Conservation (phyloP, 2,329 filamentous ascomycete genomes). For the Monosporascus sp. region DNA sequence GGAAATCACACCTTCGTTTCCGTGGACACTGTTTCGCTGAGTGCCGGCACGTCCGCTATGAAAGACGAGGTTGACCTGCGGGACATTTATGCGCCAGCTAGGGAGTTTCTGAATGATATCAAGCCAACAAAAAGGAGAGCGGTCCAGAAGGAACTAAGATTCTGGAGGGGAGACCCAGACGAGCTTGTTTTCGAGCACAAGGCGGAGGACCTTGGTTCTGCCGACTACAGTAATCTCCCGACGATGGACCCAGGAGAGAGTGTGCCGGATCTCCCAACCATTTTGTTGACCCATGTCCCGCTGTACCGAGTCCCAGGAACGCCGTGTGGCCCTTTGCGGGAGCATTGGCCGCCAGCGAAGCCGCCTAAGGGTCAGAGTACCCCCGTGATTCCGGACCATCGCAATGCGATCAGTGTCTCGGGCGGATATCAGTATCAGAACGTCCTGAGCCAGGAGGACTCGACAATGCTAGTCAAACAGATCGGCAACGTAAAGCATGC, state of each 20-base stretch:
- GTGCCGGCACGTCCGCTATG: constrained; percentile 57
- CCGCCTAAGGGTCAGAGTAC: constrained; percentile 52
- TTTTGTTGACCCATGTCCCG: constrained; percentile 87
- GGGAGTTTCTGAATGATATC: constrained; percentile 69
- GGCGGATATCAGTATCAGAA: constrained; percentile 96
- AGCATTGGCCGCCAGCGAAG: constrained; percentile 71
- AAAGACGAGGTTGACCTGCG: constrained; percentile 46
- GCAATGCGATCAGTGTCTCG: constrained; percentile 72
- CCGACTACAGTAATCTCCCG: constrained; percentile 35
- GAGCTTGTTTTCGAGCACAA: constrained; percentile 52
- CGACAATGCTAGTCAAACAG: constrained; percentile 67
- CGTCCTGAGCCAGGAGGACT: constrained; percentile 73
- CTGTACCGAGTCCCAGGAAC: constrained; percentile 77
- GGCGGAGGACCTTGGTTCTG: constrained; percentile 52
- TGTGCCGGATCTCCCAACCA: constrained; percentile 68
- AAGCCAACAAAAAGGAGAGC: constrained; percentile 61
- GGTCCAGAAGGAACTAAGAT: constrained; percentile 62
- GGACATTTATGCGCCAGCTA: constrained; percentile 68
- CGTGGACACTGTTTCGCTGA: constrained; percentile 82
- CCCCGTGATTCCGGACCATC: constrained; percentile 56
- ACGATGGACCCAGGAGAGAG: constrained; percentile 38
- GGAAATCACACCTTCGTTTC: constrained; percentile 96
- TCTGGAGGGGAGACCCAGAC: constrained; percentile 55
- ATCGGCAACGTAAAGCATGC: constrained; percentile 79
- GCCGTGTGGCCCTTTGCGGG: constrained; percentile 80